Conservation (phyloP, 768 basidiomycete species). For the Hirschioporus abietinus region DNA sequence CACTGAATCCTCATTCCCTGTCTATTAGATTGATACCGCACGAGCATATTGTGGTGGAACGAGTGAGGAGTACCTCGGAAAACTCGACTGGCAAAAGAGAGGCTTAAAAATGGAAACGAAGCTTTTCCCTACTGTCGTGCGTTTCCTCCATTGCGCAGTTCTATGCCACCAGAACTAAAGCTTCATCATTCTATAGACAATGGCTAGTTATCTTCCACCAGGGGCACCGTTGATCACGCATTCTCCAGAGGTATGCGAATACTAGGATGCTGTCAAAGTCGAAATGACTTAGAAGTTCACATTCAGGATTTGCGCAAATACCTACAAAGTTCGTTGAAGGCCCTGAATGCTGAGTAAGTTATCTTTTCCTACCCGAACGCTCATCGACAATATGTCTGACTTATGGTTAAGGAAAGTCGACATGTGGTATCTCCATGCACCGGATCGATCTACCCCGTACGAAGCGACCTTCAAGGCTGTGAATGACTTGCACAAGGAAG, state of each 20-base stretch:
- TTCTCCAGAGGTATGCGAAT: neutral
- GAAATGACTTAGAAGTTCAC: neutral
- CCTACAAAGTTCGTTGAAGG: conserved; percentile 26
- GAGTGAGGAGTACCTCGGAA: conserved; percentile 37
- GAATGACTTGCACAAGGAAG: conserved; percentile 23
- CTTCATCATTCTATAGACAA: neutral
- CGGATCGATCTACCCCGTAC: conserved; percentile 14
- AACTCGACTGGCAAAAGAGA: conserved; percentile 29
- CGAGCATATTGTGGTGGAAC: conserved; percentile 25
- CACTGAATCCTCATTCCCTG: no score
- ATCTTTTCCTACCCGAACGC: neutral
- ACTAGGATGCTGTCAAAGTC: neutral
- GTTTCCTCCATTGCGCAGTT: neutral
- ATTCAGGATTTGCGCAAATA: conserved; percentile 16
- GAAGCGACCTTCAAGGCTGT: conserved; percentile 21
- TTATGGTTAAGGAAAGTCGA: conserved; percentile 20
- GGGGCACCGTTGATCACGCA: neutral
- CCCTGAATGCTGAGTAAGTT: conserved; percentile 28
- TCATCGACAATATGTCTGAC: neutral
- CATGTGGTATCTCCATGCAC: conserved; percentile 34
- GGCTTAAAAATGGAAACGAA: conserved; percentile 33
- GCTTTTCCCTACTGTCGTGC: conserved; percentile 22
- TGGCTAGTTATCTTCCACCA: neutral
- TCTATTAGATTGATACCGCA: conserved; percentile 24
- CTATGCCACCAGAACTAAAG: neutral